These are phyloP conservation scores for Cucumis cinereus DNA, from an alignment of 306 rosid genomes.

Conservation along the genomic window DNA sequence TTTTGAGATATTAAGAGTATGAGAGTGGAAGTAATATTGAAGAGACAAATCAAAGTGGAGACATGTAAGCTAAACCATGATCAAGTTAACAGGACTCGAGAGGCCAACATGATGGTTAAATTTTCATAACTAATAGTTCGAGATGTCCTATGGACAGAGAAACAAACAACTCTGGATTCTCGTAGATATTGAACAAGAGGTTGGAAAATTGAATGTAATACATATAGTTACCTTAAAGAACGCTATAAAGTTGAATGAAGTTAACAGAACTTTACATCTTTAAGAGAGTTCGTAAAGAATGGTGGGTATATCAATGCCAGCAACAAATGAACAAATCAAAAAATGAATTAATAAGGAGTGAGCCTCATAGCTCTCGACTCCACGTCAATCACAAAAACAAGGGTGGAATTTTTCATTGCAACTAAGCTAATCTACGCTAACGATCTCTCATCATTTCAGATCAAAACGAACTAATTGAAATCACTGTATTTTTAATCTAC, in stretches of 20 bases:
- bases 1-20: conserved; percentile 12
- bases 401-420: neutral
- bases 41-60: conserved; percentile 13
- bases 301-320: conserved; percentile 7
- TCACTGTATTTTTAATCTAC: conserved; percentile 26
- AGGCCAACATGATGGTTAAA: conserved; percentile 33
- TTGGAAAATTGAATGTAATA: conserved; percentile 19
- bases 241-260: conserved; percentile 28
- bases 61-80: conserved; percentile 15
- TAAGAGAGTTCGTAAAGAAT: conserved; percentile 18
- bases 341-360: conserved; percentile 23
- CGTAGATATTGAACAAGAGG: conserved; percentile 16
- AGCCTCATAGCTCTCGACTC: neutral
- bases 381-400: neutral
- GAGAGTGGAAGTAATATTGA: conserved; percentile 14
- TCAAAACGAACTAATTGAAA: conserved; percentile 14
- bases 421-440: conserved; percentile 5
- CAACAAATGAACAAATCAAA: conserved; percentile 10
- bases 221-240: conserved; percentile 21
- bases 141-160: conserved; percentile 33
- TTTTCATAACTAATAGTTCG: conserved; percentile 16
- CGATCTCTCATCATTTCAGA: conserved; percentile 22
- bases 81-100: conserved; percentile 27
- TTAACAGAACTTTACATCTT: conserved; percentile 47
- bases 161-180: conserved; percentile 24